phyloP scores from a whole-genome alignment of 129 eudicot genomes.

The Helianthus tuberosus region DNA sequence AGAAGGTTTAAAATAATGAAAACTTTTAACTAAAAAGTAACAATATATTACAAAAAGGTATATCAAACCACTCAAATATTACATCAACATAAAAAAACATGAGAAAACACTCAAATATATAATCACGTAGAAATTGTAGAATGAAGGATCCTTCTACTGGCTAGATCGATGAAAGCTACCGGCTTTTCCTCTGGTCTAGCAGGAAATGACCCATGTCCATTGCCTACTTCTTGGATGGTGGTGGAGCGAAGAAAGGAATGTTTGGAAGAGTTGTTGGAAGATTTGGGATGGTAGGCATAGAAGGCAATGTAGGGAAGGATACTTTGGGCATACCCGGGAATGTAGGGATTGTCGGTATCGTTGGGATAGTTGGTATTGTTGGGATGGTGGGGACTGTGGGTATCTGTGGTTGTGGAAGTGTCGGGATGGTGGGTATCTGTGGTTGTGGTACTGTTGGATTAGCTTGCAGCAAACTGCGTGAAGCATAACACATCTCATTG shows the following conservation, averaged over 20 bases:
- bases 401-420: slow-evolving; percentile 21
- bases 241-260: slow-evolving; percentile 39
- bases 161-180: slow-evolving; percentile 4
- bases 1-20: neutral
- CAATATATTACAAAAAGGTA: slow-evolving; percentile 13
- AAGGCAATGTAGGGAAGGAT: slow-evolving; percentile 36
- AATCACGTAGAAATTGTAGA: neutral
- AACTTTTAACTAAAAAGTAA: neutral
- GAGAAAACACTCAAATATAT: neutral
- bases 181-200: neutral
- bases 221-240: slow-evolving; percentile 37
- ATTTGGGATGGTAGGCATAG: slow-evolving; percentile 42
- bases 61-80: slow-evolving; percentile 3
- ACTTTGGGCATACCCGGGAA: slow-evolving; percentile 30
- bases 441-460: slow-evolving; percentile 27
- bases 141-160: neutral
- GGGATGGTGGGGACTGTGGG: slow-evolving; percentile 27
- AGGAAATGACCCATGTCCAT: neutral
- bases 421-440: slow-evolving; percentile 27
- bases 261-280: slow-evolving; percentile 36
- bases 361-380: slow-evolving; percentile 20
- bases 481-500: slow-evolving; percentile 32
- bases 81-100: neutral
- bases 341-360: slow-evolving; percentile 20
- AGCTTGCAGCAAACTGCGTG: slow-evolving; percentile 28